A percentile compares a stretch with the other conserved stretches of the same genome.
phyloP scores from a whole-genome alignment of 805 yeast genomes.

The Sungouiozyma intestinalis region DNA sequence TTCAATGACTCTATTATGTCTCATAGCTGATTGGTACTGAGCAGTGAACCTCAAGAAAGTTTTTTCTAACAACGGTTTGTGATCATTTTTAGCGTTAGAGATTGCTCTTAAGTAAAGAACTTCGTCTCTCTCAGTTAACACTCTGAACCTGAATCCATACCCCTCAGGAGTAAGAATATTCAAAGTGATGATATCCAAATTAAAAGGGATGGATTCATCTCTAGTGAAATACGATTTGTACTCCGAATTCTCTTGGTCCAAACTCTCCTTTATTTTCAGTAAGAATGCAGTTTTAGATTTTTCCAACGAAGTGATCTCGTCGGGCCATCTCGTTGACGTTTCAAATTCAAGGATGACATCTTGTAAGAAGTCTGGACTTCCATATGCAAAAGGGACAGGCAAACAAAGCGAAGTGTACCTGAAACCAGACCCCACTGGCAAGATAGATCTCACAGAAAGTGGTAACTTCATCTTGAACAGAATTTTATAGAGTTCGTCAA shows the following conservation, averaged over 20 bases:
- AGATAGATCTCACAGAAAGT: slow-evolving; percentile 54
- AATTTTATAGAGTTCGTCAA: slow-evolving; percentile 47
- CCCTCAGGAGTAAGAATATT: slow-evolving; percentile 81
- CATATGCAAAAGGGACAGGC: slow-evolving; percentile 73
- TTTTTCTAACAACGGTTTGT: slow-evolving; percentile 47
- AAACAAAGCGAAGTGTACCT: slow-evolving; percentile 65
- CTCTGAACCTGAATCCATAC: slow-evolving; percentile 68
- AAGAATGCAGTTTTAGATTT: slow-evolving; percentile 85
- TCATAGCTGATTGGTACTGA: slow-evolving; percentile 53
- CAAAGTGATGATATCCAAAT: slow-evolving; percentile 44
- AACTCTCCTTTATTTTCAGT: slow-evolving; percentile 48
- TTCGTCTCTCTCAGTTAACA: slow-evolving; percentile 79
- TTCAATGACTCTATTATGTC: slow-evolving; percentile 73
- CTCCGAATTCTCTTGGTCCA: slow-evolving; percentile 35
- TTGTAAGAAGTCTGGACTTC: slow-evolving; percentile 70
- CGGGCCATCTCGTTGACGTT: slow-evolving; percentile 91
- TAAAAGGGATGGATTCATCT: slow-evolving; percentile 61
- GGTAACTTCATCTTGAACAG: slow-evolving; percentile 52
- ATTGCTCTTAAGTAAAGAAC: slow-evolving; percentile 62
- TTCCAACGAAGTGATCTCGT: slow-evolving; percentile 74
- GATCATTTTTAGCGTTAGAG: slow-evolving; percentile 49
- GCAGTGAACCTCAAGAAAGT: slow-evolving; percentile 54
- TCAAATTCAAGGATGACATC: slow-evolving; percentile 82
- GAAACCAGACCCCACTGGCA: slow-evolving; percentile 65
- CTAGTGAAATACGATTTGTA: slow-evolving; percentile 53